These are phyloP conservation scores for Coniella vitis DNA, from an alignment of 2,329 filamentous ascomycete genomes.

Conservation along the genomic window DNA sequence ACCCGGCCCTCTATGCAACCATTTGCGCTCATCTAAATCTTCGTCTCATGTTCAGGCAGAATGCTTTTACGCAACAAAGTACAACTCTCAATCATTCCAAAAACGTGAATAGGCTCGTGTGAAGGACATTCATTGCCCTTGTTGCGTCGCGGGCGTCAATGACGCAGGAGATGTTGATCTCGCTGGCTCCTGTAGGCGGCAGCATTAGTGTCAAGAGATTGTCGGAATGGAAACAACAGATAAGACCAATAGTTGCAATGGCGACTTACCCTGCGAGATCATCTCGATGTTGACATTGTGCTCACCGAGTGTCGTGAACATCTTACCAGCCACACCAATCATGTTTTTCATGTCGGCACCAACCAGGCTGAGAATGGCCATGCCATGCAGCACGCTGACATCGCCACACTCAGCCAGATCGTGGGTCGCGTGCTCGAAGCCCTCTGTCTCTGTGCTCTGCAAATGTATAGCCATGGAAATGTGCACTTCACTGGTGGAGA, in stretches of 20 bases:
- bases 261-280: conserved; percentile 83
- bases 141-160: conserved; percentile 88
- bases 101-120: conserved; percentile 95
- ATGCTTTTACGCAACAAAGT: neutral
- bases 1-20: too few species aligned
- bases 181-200: conserved; percentile 68
- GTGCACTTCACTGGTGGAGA: conserved; percentile 93
- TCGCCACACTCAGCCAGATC: conserved; percentile 78
- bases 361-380: conserved; percentile 93
- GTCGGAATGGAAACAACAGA: neutral
- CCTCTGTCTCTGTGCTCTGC: conserved; percentile 55
- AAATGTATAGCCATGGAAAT: conserved; percentile 95
- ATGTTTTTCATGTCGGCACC: conserved; percentile 98
- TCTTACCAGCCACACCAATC: conserved; percentile 84
- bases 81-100: conserved; percentile 54
- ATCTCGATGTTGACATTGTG: conserved; percentile 97
- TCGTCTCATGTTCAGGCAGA: neutral
- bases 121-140: conserved; percentile 89
- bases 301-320: conserved; percentile 92
- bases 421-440: conserved; percentile 60
- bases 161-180: conserved; percentile 98
- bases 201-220: neutral
- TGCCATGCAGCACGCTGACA: conserved; percentile 81
- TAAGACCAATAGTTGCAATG: neutral
- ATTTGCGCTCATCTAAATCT: too few species aligned